phyloP scores from a whole-genome alignment of 2,329 filamentous ascomycete species.

The Cephalotrichum gorgonifer region DNA sequence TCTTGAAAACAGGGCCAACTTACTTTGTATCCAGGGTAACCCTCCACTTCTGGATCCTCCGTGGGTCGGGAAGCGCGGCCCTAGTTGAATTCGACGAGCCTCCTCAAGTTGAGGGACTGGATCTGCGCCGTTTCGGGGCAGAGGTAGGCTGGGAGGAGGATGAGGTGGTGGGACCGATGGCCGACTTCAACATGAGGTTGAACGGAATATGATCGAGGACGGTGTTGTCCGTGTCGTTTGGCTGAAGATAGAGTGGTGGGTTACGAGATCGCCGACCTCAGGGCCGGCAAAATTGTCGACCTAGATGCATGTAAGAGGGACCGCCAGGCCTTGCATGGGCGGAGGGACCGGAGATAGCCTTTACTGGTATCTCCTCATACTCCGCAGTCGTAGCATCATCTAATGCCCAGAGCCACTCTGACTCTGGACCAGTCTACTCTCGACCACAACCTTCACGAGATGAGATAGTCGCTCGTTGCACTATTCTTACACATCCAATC shows the following conservation, averaged over 20 bases:
- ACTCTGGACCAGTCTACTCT: constrained; percentile 76
- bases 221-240: constrained; percentile 65
- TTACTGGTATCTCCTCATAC: constrained; percentile 60
- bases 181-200: constrained; percentile 98
- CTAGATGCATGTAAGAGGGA: constrained; percentile 80
- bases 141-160: constrained; percentile 69
- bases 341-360: constrained; percentile 67
- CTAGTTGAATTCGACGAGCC: constrained; percentile 94
- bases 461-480: constrained; percentile 97
- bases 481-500: constrained; percentile 99
- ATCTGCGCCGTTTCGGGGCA: constrained; percentile 95
- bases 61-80: constrained; percentile 65
- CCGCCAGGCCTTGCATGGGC: constrained; percentile 76
- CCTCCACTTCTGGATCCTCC: constrained; percentile 75
- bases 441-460: constrained; percentile 88
- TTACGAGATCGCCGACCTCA: constrained; percentile 78
- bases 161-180: constrained; percentile 87
- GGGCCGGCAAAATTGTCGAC: constrained; percentile 92
- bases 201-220: constrained; percentile 76
- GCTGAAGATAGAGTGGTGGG: constrained; percentile 85
- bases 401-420: constrained; percentile 72
- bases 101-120: constrained; percentile 94
- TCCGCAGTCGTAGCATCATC: constrained; percentile 66
- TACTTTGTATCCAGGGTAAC: constrained; percentile 88
- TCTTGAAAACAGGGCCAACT: constrained; percentile 92